Percentiles rank a stretch among this genome's conserved stretches.
These are phyloP conservation scores for Hyaloscypha bicolor DNA, from an alignment of 495 filamentous ascomycete species.

Conservation along the genomic window DNA sequence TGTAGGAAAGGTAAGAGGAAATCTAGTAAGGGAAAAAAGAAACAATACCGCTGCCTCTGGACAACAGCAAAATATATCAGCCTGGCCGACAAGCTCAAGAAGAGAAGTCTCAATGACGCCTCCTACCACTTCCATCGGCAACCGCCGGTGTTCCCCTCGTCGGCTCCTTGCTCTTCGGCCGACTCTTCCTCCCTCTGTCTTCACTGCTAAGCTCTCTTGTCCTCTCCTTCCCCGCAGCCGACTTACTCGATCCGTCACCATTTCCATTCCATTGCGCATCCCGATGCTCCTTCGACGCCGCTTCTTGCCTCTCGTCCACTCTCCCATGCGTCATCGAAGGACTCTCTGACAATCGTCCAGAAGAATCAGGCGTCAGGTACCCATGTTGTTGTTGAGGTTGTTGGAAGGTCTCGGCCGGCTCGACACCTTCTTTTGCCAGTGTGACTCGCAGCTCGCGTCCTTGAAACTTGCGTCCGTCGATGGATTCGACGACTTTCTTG, in stretches of 20 bases:
- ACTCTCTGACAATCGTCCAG: neutral
- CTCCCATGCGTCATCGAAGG: neutral
- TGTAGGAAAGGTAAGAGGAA: no score
- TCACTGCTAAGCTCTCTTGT: neutral
- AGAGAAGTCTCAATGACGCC: neutral
- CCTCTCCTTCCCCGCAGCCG: conserved; percentile 1
- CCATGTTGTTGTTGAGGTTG: neutral
- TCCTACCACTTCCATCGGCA: conserved; percentile 2
- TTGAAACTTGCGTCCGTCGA: conserved; percentile 17
- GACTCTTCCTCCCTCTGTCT: conserved; percentile 2
- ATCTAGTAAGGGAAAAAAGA: no score
- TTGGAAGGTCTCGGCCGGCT: neutral
- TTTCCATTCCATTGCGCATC: conserved; percentile 1
- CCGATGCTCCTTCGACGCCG: neutral
- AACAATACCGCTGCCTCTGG: no score
- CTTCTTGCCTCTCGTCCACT: neutral
- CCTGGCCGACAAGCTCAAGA: neutral
- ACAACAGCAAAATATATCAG: no score
- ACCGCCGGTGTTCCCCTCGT: neutral
- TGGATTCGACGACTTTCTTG: conserved; percentile 4
- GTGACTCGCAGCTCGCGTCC: conserved; percentile 4
- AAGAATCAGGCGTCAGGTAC: neutral
- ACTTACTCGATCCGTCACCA: neutral
- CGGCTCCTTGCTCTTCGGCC: neutral
- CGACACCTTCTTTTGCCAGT: conserved; percentile 25